Evolutionary conservation across 2,329 filamentous ascomycete species (phyloP), one percentile per base, ranked within the genome.

Genomic region (Phoma sp.): DNA sequence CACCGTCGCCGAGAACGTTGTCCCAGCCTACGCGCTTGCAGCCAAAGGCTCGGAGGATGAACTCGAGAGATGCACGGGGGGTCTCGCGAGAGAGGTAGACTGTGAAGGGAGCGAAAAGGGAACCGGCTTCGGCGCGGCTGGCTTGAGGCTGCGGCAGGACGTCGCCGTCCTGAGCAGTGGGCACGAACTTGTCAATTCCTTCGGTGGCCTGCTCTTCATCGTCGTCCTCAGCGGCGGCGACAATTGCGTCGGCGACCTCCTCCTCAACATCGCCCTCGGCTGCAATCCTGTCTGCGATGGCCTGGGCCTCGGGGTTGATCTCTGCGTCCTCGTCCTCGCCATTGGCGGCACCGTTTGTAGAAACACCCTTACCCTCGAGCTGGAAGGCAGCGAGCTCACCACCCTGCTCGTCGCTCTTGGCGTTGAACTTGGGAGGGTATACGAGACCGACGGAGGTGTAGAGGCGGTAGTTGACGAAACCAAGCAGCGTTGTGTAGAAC

Each of bases 1-100:
- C 90, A 39, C 95, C 95, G 58, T 92, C 93, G 46, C 95, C 95
- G 17, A 96, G 84, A 18, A 96, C 89, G 26, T 87, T 83, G 71
- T 98, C 93, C 95, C 95, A 99, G 34, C 93, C 95, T 64, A 99
- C 89, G 37, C 93, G 87, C 80, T 93, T 96, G 81, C 93, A 98
- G 60, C 95, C 95, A 71, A 98, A 99, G 3, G 93, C 86, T 71
- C 93, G 90, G 47, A 99, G 84, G 48, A 99, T 85, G 72, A 99
- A 96, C 75, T 99, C 95, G 18, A 99, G 81, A 2, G 95, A 87
- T 61, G 92, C 90, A 61, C 93, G 86, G 12, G 95, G 95, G 3
- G 93, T 93, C 79, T 99, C 95, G 67, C 95, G 89, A 30, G 93
- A 96, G 36, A 99, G 84, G 78, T 89, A 99, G 79, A 99, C 87